These are phyloP conservation scores for Pulveroboletus sp. DNA, from an alignment of 1,284 basidiomycete genomes.

Conservation along the genomic window DNA sequence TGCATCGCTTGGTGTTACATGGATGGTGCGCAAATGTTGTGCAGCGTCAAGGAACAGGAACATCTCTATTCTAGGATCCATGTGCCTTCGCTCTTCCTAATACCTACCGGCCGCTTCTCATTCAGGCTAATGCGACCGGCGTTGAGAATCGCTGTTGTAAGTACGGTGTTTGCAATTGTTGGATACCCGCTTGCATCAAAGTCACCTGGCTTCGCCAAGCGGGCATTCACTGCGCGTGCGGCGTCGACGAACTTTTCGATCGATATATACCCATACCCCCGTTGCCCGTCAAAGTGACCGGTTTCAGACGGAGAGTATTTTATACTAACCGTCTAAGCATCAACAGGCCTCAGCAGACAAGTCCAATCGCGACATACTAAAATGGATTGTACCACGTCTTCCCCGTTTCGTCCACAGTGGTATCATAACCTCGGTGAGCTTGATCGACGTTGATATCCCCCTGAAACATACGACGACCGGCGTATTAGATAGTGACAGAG, in stretches of 20 bases:
- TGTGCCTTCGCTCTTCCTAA: conserved; percentile 60
- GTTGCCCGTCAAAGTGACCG: conserved; percentile 90
- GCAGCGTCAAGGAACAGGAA: background rate
- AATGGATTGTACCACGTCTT: conserved; percentile 87
- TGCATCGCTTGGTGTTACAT: background rate
- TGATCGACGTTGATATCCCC: conserved; percentile 92
- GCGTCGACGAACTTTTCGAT: conserved; percentile 92
- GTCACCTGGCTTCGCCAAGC: conserved; percentile 57
- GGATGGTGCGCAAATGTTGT: background rate
- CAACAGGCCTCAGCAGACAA: conserved; percentile 5
- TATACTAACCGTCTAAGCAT: conserved; percentile 51
- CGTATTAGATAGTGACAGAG: background rate
- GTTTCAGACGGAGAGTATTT: conserved; percentile 90
- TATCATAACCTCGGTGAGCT: conserved; percentile 88
- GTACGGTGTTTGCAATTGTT: conserved; percentile 83
- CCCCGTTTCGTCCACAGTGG: conserved; percentile 79
- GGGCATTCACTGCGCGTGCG: conserved; percentile 72
- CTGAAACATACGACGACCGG: conserved; percentile 34
- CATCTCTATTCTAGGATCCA: conserved; percentile 64
- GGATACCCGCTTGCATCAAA: conserved; percentile 82
- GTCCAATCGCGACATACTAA: conserved; percentile 55
- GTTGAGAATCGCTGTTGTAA: conserved; percentile 89
- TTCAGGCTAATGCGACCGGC: conserved; percentile 88
- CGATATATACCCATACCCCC: conserved; percentile 87
- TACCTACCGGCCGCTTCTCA: conserved; percentile 77